Evolutionary conservation across 768 basidiomycete genomes (phyloP), one percentile per base, ranked within the genome.

Genomic region (Neoboletus brunneissimus): DNA sequence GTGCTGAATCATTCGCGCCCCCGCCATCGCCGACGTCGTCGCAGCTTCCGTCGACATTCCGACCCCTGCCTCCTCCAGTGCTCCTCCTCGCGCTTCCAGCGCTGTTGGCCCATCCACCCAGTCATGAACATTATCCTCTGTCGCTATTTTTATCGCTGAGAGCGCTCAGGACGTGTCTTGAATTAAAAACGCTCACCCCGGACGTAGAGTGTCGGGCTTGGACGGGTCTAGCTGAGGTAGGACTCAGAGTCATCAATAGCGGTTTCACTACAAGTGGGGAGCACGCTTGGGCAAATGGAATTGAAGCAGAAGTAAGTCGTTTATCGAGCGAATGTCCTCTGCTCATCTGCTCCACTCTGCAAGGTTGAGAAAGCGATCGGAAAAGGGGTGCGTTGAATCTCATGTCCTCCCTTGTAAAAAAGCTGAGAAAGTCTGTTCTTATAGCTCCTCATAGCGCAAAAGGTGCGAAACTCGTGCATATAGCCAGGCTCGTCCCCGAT

Each of bases 181-280:
- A 71, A 0, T 59, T 83, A 0, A 73, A 75, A 3, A 74, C 77
- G 13, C 73, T 90, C 1, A 79, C 83, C 6, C 77, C 79, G 6
- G 79, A 81, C 49, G 67, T 85, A 10, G 88, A 90, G 62, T 90
- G 87, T 64, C 75, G 83, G 9, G 87, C 87, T 1, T 89, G 86
- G 83, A 83, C 84, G 1, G 79, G 80, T 11, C 61, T 91, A 0
- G 88, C 83, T 0, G 89, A 91, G 68, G 63, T 88, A 2, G 89
- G 88, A 4, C 76, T 90, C 65, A 75, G 75, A 56, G 77, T 83
- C 43, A 77, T 83, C 47, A 67, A 71, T 16, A 77, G 81, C 22
- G 80, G 82, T 25, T 72, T 80, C 48, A 67, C 69, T 45, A 62
- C 66, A 34, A 61, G 46, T 25, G 71, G 70, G 3, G 75, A 74